Conservation (phyloP, 2,329 filamentous ascomycete genomes). For the Ophiostoma sp. region DNA sequence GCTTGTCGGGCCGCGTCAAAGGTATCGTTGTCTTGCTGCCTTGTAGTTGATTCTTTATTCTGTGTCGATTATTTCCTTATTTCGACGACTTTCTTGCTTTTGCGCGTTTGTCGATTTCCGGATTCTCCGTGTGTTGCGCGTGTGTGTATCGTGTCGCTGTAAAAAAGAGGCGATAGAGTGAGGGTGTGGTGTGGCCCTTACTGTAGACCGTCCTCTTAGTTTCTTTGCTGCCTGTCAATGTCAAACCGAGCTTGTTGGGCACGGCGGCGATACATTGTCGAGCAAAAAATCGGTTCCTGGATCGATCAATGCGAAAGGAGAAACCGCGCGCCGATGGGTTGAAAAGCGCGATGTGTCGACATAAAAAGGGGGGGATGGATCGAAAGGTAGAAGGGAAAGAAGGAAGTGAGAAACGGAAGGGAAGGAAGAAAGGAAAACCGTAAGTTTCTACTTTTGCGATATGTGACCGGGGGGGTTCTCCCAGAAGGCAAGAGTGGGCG, state of each 20-base stretch:
- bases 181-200: slow-evolving; percentile 4
- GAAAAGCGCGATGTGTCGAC: background rate
- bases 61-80: slow-evolving; percentile 1
- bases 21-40: background rate
- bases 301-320: background rate
- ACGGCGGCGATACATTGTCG: slow-evolving; percentile 17
- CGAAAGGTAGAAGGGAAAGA: background rate
- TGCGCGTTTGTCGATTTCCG: slow-evolving; percentile 16
- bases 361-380: background rate
- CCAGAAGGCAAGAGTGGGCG: background rate
- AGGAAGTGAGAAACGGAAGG: background rate
- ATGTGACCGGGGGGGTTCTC: slow-evolving; percentile 4
- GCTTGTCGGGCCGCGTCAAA: background rate
- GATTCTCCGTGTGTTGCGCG: slow-evolving; percentile 18
- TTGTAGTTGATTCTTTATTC: background rate
- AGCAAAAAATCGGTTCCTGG: background rate
- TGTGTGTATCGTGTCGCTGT: background rate
- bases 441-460: slow-evolving; percentile 20
- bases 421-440: slow-evolving; percentile 5
- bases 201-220: slow-evolving; percentile 3
- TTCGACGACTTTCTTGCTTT: background rate
- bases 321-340: background rate
- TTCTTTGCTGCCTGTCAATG: slow-evolving; percentile 10
- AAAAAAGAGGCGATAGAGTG: background rate
- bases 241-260: slow-evolving; percentile 19